A percentile compares a stretch with the other conserved stretches of the same genome.
Evolutionary conservation across 805 yeast species (phyloP).

Genomic region (Ogataea saltuana): DNA sequence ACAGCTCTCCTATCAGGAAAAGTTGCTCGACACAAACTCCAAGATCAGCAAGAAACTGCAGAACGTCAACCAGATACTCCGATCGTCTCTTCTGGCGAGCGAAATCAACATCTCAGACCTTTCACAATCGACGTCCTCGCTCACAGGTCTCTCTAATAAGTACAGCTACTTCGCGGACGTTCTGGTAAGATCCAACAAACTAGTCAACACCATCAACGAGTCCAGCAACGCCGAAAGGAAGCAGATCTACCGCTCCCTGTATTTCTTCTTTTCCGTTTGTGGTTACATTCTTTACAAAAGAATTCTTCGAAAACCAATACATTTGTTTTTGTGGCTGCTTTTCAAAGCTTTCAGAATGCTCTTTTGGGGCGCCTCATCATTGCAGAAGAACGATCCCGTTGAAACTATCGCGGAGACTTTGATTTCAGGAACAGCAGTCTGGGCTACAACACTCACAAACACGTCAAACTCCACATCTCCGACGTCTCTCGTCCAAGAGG

Average conservation of each 20-base stretch:
- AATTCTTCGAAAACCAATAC: conserved; percentile 45
- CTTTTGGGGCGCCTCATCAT: conserved; percentile 18
- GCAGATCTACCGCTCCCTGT: conserved; percentile 49
- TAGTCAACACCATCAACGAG: conserved; percentile 53
- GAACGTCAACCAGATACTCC: conserved; percentile 48
- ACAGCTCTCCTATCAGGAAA: conserved; percentile 39
- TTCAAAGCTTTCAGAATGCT: conserved; percentile 37
- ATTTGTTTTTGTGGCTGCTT: conserved; percentile 47
- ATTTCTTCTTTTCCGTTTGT: conserved; percentile 46
- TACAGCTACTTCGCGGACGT: conserved; percentile 44
- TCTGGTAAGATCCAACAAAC: conserved; percentile 42
- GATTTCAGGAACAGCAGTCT: conserved; percentile 2
- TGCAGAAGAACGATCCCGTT: conserved; percentile 3
- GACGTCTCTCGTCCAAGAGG: not conserved
- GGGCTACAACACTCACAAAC: conserved; percentile 1
- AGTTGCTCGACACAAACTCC: conserved; percentile 46
- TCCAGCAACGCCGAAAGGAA: conserved; percentile 50
- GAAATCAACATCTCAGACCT: conserved; percentile 51
- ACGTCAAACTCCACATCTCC: not conserved
- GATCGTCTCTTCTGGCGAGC: conserved; percentile 50
- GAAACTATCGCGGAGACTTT: not conserved
- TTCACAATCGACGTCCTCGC: conserved; percentile 46
- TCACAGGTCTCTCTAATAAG: conserved; percentile 42
- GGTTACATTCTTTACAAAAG: conserved; percentile 53
- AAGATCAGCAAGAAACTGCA: conserved; percentile 49